Evolutionary conservation across 108 stramenopile genomes (phyloP).

Genomic region (Fragilaria crotonensis): DNA sequence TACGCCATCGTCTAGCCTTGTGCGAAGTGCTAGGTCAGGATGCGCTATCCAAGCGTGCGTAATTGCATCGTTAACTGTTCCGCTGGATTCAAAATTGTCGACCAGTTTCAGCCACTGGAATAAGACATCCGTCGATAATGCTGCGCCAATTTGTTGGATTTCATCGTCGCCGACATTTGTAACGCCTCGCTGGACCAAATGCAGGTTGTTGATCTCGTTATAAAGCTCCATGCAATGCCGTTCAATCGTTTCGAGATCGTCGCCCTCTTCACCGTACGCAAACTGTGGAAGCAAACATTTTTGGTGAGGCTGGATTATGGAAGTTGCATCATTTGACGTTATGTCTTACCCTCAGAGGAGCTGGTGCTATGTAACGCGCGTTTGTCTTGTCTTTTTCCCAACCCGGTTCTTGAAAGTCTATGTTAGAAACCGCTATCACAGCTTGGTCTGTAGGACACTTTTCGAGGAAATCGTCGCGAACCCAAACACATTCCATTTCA

Average conservation of each 20-base stretch:
- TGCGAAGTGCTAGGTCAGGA: neutral
- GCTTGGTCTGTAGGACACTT: conserved; percentile 25
- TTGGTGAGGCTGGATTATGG: neutral
- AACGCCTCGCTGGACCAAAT: neutral
- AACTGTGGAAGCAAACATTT: neutral
- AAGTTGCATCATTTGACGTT: neutral
- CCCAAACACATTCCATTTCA: conserved; percentile 74
- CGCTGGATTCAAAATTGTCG: neutral
- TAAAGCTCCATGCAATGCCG: neutral
- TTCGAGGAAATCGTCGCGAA: conserved; percentile 72
- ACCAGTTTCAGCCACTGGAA: neutral
- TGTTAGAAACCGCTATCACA: conserved; percentile 45
- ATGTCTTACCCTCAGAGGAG: conserved; percentile 15
- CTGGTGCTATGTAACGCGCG: conserved; percentile 32
- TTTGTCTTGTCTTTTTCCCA: conserved; percentile 36
- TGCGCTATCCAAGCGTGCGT: neutral
- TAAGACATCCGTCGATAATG: neutral
- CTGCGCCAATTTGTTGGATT: neutral
- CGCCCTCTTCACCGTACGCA: neutral
- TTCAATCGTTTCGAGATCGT: neutral
- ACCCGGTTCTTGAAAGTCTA: too few relatives aligned
- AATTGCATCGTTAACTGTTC: neutral
- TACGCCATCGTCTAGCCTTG: neutral
- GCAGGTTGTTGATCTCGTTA: neutral
- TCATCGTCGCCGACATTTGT: neutral